These are phyloP conservation scores for Vigna unguiculata DNA, from an alignment of 306 rosid genomes.

Conservation along the genomic window DNA sequence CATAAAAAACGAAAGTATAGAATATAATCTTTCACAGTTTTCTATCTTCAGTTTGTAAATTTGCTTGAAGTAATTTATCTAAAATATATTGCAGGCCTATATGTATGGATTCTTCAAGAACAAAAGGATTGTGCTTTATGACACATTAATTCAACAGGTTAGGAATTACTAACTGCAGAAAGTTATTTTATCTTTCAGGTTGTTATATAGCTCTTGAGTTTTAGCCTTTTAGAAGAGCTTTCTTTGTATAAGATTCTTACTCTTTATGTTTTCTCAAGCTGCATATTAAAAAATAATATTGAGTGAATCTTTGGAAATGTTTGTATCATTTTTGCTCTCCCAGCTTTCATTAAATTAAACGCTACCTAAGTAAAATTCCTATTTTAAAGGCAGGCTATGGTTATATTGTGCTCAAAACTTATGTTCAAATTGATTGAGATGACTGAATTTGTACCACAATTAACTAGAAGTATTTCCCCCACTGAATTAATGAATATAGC, in stretches of 20 bases:
- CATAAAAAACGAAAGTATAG: not conserved
- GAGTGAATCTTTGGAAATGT: not conserved
- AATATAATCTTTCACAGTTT: not conserved
- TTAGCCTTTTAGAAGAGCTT: constrained; percentile 3
- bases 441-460: not conserved
- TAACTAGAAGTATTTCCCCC: not conserved
- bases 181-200: constrained; percentile 24
- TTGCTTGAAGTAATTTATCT: constrained; percentile 30
- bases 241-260: not conserved
- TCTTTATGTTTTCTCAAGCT: not conserved
- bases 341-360: not conserved
- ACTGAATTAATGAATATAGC: not conserved
- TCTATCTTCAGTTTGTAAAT: not conserved
- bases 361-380: not conserved
- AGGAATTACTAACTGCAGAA: constrained; percentile 30
- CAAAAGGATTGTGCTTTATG: constrained; percentile 97
- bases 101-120: constrained; percentile 99
- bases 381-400: constrained; percentile 4
- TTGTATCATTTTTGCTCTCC: not conserved
- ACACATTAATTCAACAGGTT: constrained; percentile 97
- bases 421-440: not conserved
- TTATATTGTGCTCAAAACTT: not conserved
- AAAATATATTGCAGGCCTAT: constrained; percentile 77
- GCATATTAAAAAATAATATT: not conserved
- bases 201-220: constrained; percentile 13